A percentile compares a stretch with the other conserved stretches of the same genome.
Evolutionary conservation across 139 green algal species (phyloP).

Genomic region (Eudorina sp.): DNA sequence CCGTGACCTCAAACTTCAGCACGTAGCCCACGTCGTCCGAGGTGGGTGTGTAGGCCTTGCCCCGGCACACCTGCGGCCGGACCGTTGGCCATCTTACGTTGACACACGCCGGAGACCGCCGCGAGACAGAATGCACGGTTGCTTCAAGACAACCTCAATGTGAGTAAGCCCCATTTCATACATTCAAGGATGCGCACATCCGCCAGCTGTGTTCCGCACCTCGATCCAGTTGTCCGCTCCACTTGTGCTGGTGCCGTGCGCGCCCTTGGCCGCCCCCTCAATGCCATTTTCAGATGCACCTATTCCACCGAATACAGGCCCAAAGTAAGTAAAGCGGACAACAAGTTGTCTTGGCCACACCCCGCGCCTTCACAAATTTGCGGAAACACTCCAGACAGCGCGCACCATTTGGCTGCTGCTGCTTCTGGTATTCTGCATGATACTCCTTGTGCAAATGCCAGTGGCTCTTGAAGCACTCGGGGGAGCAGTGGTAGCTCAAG

Average conservation of each 20-base stretch:
- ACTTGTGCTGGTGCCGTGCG: slow-evolving; percentile 72
- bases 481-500: slow-evolving; percentile 93
- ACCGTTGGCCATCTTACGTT: no score
- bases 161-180: no score
- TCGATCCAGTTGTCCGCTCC: slow-evolving; percentile 84
- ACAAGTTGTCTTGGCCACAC: neutral
- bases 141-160: no score
- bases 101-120: no score
- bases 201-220: no score
- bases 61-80: slow-evolving; percentile 80
- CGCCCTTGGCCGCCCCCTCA: slow-evolving; percentile 49
- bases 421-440: no score
- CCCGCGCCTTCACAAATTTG: slow-evolving; percentile 28
- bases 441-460: slow-evolving; percentile 94
- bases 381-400: neutral
- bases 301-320: neutral
- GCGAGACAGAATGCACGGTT: no score
- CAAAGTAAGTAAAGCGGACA: neutral
- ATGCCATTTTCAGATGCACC: slow-evolving; percentile 64
- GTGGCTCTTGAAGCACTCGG: slow-evolving; percentile 91
- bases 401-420: slow-evolving; percentile 53
- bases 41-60: slow-evolving; percentile 82
- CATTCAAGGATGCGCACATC: no score
- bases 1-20: slow-evolving; percentile 89
- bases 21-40: slow-evolving; percentile 91